Conservation (phyloP, 2,329 filamentous ascomycete species). For the Sporothrix mexicana region DNA sequence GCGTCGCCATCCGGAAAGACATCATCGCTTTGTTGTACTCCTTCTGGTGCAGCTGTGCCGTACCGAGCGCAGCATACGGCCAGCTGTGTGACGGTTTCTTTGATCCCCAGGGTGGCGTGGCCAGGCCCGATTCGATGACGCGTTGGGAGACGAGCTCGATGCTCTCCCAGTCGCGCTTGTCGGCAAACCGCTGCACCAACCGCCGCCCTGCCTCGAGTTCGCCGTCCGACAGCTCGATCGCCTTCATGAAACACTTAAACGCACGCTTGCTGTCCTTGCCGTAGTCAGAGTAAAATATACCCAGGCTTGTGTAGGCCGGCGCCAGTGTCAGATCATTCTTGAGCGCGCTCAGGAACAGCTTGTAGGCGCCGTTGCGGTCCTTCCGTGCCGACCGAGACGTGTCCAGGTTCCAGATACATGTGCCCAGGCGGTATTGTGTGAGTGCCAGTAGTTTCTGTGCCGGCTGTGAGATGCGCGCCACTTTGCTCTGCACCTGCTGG, state of each 20-base stretch:
- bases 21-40: constrained; percentile 88
- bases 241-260: constrained; percentile 93
- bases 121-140: constrained; percentile 92
- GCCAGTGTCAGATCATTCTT: constrained; percentile 88
- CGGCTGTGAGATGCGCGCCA: constrained; percentile 48
- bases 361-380: constrained; percentile 80
- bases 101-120: constrained; percentile 86
- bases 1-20: constrained; percentile 86
- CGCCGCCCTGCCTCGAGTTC: constrained; percentile 88
- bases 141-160: constrained; percentile 91
- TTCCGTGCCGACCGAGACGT: constrained; percentile 75
- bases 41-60: constrained; percentile 92
- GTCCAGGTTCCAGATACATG: constrained; percentile 85
- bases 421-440: constrained; percentile 83
- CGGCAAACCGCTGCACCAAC: constrained; percentile 83
- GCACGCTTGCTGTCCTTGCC: constrained; percentile 84
- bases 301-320: constrained; percentile 88
- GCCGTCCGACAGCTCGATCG: constrained; percentile 86
- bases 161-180: constrained; percentile 92
- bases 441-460: constrained; percentile 78
- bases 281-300: constrained; percentile 90
- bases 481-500: constrained; percentile 55
- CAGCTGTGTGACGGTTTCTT: constrained; percentile 93
- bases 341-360: constrained; percentile 80
- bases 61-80: constrained; percentile 92